A percentile compares a stretch with the other conserved stretches of the same genome.
Conservation (phyloP, 129 eudicot species). For the Lactuca sativa region DNA sequence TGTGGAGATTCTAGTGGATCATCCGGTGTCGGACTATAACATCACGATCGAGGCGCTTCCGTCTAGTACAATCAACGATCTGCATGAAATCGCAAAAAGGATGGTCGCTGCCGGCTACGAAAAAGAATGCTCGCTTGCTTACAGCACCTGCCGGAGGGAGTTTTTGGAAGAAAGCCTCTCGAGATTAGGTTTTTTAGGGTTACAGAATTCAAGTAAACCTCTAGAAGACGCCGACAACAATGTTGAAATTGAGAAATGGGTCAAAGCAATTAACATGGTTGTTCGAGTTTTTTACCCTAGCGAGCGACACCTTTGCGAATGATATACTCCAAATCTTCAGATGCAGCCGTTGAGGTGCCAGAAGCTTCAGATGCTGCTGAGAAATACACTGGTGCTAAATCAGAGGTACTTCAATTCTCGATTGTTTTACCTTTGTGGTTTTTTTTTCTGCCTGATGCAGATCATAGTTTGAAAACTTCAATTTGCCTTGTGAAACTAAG, state of each 20-base stretch:
- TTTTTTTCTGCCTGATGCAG: no score
- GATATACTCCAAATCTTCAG: no score
- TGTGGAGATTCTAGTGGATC: conserved; percentile 65
- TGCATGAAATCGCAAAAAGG: conserved; percentile 73
- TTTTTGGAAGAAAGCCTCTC: conserved; percentile 86
- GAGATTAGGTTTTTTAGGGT: conserved; percentile 54
- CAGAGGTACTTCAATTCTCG: no score
- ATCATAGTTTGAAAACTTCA: no score
- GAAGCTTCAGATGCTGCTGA: no score
- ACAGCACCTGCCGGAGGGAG: conserved; percentile 61
- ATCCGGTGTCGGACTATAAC: conserved; percentile 60
- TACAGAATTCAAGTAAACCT: conserved; percentile 46
- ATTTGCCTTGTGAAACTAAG: no score
- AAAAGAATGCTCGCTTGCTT: conserved; percentile 78
- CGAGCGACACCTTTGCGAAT: conserved; percentile 77
- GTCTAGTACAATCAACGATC: conserved; percentile 52
- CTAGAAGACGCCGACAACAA: conserved; percentile 61
- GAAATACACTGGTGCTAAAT: no score
- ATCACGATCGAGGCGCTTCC: conserved; percentile 78
- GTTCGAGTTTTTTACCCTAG: conserved; percentile 81
- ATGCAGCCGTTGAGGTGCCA: no score
- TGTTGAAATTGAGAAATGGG: conserved; percentile 87
- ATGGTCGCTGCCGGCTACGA: conserved; percentile 83
- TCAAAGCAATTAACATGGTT: conserved; percentile 59
- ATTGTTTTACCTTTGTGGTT: no score